Conservation (phyloP, 1,139 yeast genomes). For the Zhuliangozyma blackwelliae region DNA sequence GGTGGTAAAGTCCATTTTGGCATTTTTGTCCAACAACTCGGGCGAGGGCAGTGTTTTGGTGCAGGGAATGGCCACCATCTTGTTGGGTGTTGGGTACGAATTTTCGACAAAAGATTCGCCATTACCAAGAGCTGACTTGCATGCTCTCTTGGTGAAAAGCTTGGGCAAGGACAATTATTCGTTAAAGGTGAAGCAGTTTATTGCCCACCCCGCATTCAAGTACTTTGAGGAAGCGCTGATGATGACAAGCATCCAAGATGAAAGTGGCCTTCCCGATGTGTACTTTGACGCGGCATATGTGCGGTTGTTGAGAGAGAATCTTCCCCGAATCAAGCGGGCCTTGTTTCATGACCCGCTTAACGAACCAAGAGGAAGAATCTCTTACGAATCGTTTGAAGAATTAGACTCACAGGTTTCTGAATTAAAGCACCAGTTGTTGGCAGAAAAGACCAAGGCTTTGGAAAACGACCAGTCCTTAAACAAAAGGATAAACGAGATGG, state of each 20-base stretch:
- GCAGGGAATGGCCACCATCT: conserved; percentile 70
- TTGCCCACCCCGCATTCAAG: conserved; percentile 52
- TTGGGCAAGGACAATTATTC: conserved; percentile 81
- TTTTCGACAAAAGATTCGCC: conserved; percentile 75
- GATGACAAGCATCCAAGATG: conserved; percentile 44
- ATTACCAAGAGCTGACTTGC: conserved; percentile 59
- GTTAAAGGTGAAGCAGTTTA: conserved; percentile 68
- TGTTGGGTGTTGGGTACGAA: conserved; percentile 78
- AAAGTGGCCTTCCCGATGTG: conserved; percentile 83
- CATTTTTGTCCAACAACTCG: conserved; percentile 61
- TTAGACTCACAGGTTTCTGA: conserved; percentile 40
- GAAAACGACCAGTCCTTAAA: conserved; percentile 25
- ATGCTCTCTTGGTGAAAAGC: conserved; percentile 57
- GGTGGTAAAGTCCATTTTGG: conserved; percentile 60
- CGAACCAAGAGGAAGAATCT: conserved; percentile 65
- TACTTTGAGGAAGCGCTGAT: conserved; percentile 39
- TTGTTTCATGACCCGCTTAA: conserved; percentile 68
- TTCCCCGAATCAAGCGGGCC: conserved; percentile 63
- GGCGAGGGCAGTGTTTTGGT: conserved; percentile 56
- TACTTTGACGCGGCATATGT: conserved; percentile 68
- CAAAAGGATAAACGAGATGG: conserved; percentile 21
- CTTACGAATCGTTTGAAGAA: conserved; percentile 69
- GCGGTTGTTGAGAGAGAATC: conserved; percentile 64
- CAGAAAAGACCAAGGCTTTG: conserved; percentile 21
- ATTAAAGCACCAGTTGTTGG: conserved; percentile 21